phyloP scores from a whole-genome alignment of 2,329 filamentous ascomycete genomes.

The Claviceps sorghi region DNA sequence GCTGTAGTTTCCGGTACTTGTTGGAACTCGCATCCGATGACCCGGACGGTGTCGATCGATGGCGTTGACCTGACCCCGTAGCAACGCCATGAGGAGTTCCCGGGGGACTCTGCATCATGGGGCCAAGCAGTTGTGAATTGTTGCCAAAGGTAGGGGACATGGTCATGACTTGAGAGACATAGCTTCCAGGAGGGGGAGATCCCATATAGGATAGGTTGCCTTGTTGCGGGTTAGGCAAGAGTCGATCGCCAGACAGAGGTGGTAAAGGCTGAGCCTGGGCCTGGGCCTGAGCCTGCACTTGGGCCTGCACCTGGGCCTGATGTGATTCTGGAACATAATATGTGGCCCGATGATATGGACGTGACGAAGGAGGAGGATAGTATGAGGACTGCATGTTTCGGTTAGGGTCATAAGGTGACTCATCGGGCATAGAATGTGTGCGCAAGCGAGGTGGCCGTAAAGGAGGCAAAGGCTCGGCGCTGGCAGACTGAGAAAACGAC shows the following conservation, averaged over 20 bases:
- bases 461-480: conserved; percentile 23
- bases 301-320: conserved; percentile 7
- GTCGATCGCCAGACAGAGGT: conserved; percentile 17
- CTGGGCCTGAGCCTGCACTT: not conserved
- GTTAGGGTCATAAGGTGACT: conserved; percentile 17
- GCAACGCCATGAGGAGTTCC: conserved; percentile 17
- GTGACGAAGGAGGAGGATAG: conserved; percentile 16
- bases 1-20: conserved; percentile 45
- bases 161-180: conserved; percentile 19
- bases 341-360: conserved; percentile 16
- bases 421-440: conserved; percentile 20
- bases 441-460: conserved; percentile 23
- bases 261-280: conserved; percentile 18
- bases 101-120: conserved; percentile 21
- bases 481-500: conserved; percentile 21
- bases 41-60: conserved; percentile 24
- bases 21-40: conserved; percentile 22
- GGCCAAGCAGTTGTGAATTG: conserved; percentile 15
- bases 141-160: conserved; percentile 25
- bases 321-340: conserved; percentile 13
- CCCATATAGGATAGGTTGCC: conserved; percentile 17
- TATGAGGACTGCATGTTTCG: conserved; percentile 16
- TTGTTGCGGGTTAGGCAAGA: conserved; percentile 21
- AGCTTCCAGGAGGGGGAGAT: conserved; percentile 19
- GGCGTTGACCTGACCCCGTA: conserved; percentile 18